A percentile compares a stretch with the other conserved stretches of the same genome.
Conservation (phyloP, 768 basidiomycete species). For the Leccinum obscurum region DNA sequence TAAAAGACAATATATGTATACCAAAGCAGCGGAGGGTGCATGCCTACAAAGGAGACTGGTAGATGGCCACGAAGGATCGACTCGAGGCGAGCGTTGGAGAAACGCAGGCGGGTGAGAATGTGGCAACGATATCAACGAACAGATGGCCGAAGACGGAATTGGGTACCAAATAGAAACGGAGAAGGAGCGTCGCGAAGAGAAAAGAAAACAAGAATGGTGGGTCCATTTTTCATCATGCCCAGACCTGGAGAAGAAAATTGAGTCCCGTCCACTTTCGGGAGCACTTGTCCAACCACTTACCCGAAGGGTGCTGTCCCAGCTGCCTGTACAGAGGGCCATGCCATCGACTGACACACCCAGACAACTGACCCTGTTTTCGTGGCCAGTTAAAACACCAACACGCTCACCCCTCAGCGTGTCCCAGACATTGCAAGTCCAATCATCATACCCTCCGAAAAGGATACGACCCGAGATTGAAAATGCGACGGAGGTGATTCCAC, state of each 20-base stretch:
- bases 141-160: slow-evolving; percentile 31
- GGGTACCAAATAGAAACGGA: slow-evolving; percentile 22
- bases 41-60: slow-evolving; percentile 36
- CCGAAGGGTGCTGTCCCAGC: slow-evolving; percentile 97
- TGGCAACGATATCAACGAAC: slow-evolving; percentile 53
- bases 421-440: slow-evolving; percentile 99
- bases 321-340: slow-evolving; percentile 98
- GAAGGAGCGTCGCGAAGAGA: slow-evolving; percentile 22
- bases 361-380: slow-evolving; percentile 98
- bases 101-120: slow-evolving; percentile 52
- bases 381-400: slow-evolving; percentile 94
- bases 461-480: slow-evolving; percentile 98
- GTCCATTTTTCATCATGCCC: slow-evolving; percentile 61
- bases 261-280: slow-evolving; percentile 4
- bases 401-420: slow-evolving; percentile 98
- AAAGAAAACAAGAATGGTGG: slow-evolving; percentile 24
- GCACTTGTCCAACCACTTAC: slow-evolving; percentile 45
- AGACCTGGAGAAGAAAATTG: slow-evolving; percentile 54
- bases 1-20: slow-evolving; percentile 39
- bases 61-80: slow-evolving; percentile 58
- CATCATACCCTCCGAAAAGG: slow-evolving; percentile 97
- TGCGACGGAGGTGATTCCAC: slow-evolving; percentile 98
- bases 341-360: slow-evolving; percentile 94
- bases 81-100: slow-evolving; percentile 51
- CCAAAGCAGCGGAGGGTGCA: slow-evolving; percentile 35